These are phyloP conservation scores for Zymoseptoria crescenta DNA, from an alignment of 2,329 filamentous ascomycete genomes.

Conservation along the genomic window DNA sequence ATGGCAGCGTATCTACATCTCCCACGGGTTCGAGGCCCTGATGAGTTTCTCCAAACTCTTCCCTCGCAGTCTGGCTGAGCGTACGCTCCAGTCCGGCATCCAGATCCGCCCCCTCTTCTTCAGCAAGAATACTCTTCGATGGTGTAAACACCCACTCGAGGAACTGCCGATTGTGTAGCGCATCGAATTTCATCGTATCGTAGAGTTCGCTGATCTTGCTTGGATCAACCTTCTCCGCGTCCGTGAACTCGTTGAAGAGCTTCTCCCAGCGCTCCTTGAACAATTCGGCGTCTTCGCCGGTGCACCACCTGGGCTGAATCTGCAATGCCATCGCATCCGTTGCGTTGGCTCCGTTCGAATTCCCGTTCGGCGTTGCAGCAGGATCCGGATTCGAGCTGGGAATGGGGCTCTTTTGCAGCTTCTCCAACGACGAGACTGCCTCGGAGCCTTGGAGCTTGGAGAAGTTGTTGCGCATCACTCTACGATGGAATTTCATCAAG, in stretches of 20 bases:
- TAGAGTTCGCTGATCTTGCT: conserved; percentile 98
- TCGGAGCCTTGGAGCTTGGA: conserved; percentile 58
- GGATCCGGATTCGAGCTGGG: conserved; percentile 23
- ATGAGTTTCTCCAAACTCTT: conserved; percentile 28
- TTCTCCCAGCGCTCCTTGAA: conserved; percentile 99
- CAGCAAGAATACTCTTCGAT: conserved; percentile 66
- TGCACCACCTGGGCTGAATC: conserved; percentile 92
- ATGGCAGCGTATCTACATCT: conserved; percentile 7
- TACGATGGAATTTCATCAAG: conserved; percentile 93
- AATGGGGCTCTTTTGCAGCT: conserved; percentile 43
- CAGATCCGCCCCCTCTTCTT: conserved; percentile 34
- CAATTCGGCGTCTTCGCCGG: conserved; percentile 85
- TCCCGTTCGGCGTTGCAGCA: conserved; percentile 2
- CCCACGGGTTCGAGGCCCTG: conserved; percentile 17
- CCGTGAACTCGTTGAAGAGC: conserved; percentile 90
- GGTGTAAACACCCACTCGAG: conserved; percentile 97
- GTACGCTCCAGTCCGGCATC: conserved; percentile 21
- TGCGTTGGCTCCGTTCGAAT: background rate
- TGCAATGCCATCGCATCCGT: conserved; percentile 15
- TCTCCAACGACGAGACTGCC: conserved; percentile 52
- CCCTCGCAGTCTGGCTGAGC: conserved; percentile 25
- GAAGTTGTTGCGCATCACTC: conserved; percentile 93
- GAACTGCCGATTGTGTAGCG: conserved; percentile 91
- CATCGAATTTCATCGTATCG: conserved; percentile 99
- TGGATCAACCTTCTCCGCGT: conserved; percentile 94